A percentile compares a stretch with the other conserved stretches of the same genome.
These are phyloP conservation scores for Pistacia vera DNA, from an alignment of 345 rosid species.

Conservation along the genomic window DNA sequence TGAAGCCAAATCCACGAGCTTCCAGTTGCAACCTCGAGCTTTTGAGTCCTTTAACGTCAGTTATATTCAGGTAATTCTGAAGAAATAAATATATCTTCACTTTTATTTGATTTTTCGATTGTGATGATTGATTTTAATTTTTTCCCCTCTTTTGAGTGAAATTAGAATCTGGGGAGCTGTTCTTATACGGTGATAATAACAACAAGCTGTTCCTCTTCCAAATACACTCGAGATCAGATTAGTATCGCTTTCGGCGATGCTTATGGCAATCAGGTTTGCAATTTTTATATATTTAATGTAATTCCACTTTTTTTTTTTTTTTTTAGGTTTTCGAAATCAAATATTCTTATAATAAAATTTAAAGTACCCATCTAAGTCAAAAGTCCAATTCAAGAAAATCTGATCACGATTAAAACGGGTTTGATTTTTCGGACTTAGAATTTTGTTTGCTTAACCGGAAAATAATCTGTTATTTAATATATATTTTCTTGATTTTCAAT, in stretches of 20 bases:
- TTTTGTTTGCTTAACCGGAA: not conserved
- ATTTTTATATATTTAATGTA: not conserved
- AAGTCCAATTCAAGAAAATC: not conserved
- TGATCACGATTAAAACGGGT: not conserved
- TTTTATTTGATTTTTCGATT: not conserved
- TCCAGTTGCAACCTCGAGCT: constrained; percentile 41
- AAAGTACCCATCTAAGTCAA: not conserved
- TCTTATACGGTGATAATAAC: constrained; percentile 60
- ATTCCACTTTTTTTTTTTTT: not conserved
- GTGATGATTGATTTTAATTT: no score
- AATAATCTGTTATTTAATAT: not conserved
- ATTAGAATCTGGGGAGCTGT: constrained; percentile 54
- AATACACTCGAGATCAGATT: constrained; percentile 81
- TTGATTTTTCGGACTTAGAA: not conserved
- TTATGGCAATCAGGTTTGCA: constrained; percentile 83
- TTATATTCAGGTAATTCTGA: constrained; percentile 51
- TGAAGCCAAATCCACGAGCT: constrained; percentile 28
- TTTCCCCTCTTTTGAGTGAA: not conserved
- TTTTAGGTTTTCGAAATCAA: not conserved
- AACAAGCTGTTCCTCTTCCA: constrained; percentile 84
- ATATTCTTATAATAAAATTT: not conserved
- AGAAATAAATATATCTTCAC: not conserved
- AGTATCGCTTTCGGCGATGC: constrained; percentile 91
- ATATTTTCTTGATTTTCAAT: not conserved
- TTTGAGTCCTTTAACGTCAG: constrained; percentile 55